These are phyloP conservation scores for Metarhizium robertsii DNA, from an alignment of 2,329 filamentous ascomycete genomes.

Conservation along the genomic window DNA sequence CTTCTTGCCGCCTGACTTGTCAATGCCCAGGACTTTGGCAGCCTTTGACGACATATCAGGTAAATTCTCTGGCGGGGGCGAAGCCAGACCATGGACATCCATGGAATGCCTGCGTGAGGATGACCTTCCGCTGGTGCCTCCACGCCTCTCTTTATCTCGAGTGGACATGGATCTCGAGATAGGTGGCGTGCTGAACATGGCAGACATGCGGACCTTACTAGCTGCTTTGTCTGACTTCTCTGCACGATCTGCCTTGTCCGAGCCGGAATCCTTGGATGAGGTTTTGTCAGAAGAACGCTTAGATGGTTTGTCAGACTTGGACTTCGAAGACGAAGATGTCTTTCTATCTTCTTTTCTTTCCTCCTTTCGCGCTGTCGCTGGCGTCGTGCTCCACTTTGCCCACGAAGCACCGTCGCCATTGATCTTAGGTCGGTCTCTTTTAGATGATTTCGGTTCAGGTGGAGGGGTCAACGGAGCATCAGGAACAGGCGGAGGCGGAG, in stretches of 20 bases:
- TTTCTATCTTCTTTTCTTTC: constrained; percentile 29
- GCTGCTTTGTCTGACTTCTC: constrained; percentile 35
- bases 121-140: constrained; percentile 44
- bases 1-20: constrained; percentile 29
- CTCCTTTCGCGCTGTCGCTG: constrained; percentile 30
- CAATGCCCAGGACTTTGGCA: constrained; percentile 62
- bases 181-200: constrained; percentile 59
- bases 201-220: constrained; percentile 45
- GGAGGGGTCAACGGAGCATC: constrained; percentile 41
- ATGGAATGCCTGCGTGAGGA: constrained; percentile 63
- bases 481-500: constrained; percentile 32
- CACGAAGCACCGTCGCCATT: constrained; percentile 64
- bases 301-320: constrained; percentile 53
- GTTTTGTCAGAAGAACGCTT: constrained; percentile 46
- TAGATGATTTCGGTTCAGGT: constrained; percentile 49
- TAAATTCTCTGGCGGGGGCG: constrained; percentile 62
- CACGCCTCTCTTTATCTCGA: constrained; percentile 45
- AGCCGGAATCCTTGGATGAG: constrained; percentile 60
- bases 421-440: constrained; percentile 69
- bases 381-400: constrained; percentile 63
- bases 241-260: constrained; percentile 55
- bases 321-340: constrained; percentile 42
- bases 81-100: constrained; percentile 56
- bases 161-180: constrained; percentile 61
- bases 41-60: constrained; percentile 64